Base-by-base conservation (phyloP, 805 yeast species). In the Candida namnaoensis region DNA sequence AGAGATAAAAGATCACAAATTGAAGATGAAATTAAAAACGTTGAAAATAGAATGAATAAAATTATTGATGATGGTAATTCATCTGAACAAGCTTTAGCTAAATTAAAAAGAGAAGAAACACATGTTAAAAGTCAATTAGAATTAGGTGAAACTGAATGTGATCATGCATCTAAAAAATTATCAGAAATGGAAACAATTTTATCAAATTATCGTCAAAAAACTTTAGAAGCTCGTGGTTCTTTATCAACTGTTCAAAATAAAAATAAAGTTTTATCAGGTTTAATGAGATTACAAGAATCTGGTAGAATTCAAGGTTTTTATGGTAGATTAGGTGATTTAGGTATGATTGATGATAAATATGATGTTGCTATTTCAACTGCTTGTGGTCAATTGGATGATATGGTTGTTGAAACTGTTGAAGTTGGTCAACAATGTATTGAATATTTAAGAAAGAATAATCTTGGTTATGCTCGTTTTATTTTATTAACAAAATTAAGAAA, bases 301-400 rank as follows among this genome's bases (percentile, higher is more conserved):
- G 97, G 97, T 6, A 72, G 95, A 51, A 74, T 95, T 24, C 65
- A 66, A 7, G 99, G 98, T 0, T 86, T 91, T 50, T 72, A 86
- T 57, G 99, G 98, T 0, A 70, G 96, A 47, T 65, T 93, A 13
- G 99, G 99, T 14, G 95, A 88, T 50, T 65, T 93, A 37, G 99
- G 96, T n/a, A 72, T 74, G 2, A 93, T 93, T 47, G 96, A 88
- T 57, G 86, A 83, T 48, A 74, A 76, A 52, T 93, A 84, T 58
- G 98, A 95, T 61, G 76, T 88, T 40, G 99, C 99, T 0, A 78
- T 93, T 8, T 88, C 98, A 0, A 93, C 98, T 0, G 98, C 96
- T 0, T 88, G 93, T 49, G 88, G 95, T 1, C 80, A 90, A 8
- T 68, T 93, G 43, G 95, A 91, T 57, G 91, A 95, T 47, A 79